Conservation (phyloP, 176 grass and related monocot genomes). For the sorghum (Sorghum bicolor) region Sorghum_bicolor_NCBIv3 NC_012871.2:61269001-61269500, state of each 20-base stretch:
- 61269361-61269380: conserved; percentile 4
- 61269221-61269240: background rate
- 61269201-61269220: background rate
- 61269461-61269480: conserved; percentile 50
- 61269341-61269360: conserved; percentile 6
- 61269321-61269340: background rate
- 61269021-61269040: conserved; percentile 27
- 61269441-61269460: conserved; percentile 51
- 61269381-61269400: conserved; percentile 45
- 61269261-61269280: background rate
- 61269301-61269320: background rate
- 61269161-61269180: background rate
- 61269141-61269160: background rate
- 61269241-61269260: background rate
- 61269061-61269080: conserved; percentile 20
- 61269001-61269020: conserved; percentile 36
- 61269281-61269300: background rate
- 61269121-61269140: background rate
- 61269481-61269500: conserved; percentile 40
- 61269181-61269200: background rate
- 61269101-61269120: conserved; percentile 6
- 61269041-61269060: background rate
- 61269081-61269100: background rate
- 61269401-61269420: conserved; percentile 47
- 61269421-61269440: conserved; percentile 50